Percentiles rank a stretch among this genome's conserved stretches.
Evolutionary conservation across 257 asterid genomes (phyloP).

Genomic region (Osmanthus fragrans): DNA sequence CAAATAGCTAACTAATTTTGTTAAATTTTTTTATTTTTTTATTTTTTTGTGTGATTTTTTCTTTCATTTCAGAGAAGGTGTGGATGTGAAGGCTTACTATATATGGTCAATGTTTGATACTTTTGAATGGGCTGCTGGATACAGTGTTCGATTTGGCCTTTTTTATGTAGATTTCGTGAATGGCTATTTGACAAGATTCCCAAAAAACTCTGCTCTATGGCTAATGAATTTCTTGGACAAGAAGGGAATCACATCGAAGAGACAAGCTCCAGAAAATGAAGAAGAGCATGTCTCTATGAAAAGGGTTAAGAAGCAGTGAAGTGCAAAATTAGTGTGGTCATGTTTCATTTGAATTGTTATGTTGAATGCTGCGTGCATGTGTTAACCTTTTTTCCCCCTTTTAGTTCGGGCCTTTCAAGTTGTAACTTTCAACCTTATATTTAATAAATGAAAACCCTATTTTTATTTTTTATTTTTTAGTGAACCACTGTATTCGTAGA

Average conservation of each 20-base stretch:
- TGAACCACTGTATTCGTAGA: no score
- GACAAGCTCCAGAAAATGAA: neutral
- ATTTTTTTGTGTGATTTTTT: neutral
- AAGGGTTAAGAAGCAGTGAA: neutral
- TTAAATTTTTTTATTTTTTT: neutral
- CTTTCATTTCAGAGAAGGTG: neutral
- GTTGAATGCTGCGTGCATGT: neutral
- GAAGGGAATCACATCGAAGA: neutral
- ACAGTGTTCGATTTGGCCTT: slow-evolving; percentile 12
- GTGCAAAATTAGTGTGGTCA: neutral
- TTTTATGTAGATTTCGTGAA: neutral
- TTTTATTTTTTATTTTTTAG: no score
- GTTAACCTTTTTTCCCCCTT: no score
- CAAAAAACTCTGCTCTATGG: slow-evolving; percentile 11
- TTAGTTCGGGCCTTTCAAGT: no score
- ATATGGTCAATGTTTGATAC: slow-evolving; percentile 14
- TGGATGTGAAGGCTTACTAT: slow-evolving; percentile 12
- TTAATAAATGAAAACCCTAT: no score
- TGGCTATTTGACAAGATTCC: slow-evolving; percentile 3
- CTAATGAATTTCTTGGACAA: neutral
- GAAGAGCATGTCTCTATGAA: neutral
- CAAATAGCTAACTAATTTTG: neutral
- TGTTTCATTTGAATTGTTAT: neutral
- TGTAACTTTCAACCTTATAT: no score
- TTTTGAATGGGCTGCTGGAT: slow-evolving; percentile 15